These are phyloP conservation scores for Ceriops zippeliana DNA, from an alignment of 345 rosid species.

Conservation along the genomic window DNA sequence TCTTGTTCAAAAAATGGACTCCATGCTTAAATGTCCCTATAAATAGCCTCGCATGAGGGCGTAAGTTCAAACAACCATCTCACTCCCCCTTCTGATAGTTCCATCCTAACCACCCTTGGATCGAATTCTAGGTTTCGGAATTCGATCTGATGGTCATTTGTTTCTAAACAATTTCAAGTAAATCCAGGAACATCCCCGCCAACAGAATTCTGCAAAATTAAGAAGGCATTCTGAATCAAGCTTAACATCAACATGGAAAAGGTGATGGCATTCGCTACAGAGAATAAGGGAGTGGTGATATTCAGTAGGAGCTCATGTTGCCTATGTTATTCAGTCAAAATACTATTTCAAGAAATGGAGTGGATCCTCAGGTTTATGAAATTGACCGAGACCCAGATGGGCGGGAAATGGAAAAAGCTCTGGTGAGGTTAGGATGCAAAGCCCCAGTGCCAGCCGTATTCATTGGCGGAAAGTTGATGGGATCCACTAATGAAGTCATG, in stretches of 20 bases:
- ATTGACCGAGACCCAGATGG: constrained; percentile 42
- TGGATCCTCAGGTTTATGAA: constrained; percentile 33
- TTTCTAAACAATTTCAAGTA: constrained; percentile 18
- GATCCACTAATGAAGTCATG: constrained; percentile 46
- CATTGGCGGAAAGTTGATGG: constrained; percentile 36
- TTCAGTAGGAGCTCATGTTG: constrained; percentile 52
- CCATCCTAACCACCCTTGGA: constrained; percentile 21
- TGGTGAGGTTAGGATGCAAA: constrained; percentile 28
- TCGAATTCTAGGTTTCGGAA: constrained; percentile 19
- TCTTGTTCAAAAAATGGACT: constrained; percentile 32
- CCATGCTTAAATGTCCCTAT: constrained; percentile 45
- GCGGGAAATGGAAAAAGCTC: constrained; percentile 38
- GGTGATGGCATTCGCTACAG: constrained; percentile 33
- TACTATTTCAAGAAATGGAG: constrained; percentile 39
- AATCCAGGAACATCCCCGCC: constrained; percentile 15
- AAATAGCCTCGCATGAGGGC: constrained; percentile 41
- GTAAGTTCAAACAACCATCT: constrained; percentile 35
- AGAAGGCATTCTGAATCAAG: constrained; percentile 10
- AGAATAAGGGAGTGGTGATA: constrained; percentile 35
- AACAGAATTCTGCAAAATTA: not conserved
- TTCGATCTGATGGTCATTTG: constrained; percentile 30
- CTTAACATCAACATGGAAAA: constrained; percentile 28
- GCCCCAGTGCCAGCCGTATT: constrained; percentile 39
- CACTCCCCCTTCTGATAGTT: constrained; percentile 1
- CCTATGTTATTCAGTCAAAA: constrained; percentile 37